Evolutionary conservation across 805 yeast genomes (phyloP), one percentile per base, ranked within the genome.

Genomic region (Wickerhamomyces chaumierensis): DNA sequence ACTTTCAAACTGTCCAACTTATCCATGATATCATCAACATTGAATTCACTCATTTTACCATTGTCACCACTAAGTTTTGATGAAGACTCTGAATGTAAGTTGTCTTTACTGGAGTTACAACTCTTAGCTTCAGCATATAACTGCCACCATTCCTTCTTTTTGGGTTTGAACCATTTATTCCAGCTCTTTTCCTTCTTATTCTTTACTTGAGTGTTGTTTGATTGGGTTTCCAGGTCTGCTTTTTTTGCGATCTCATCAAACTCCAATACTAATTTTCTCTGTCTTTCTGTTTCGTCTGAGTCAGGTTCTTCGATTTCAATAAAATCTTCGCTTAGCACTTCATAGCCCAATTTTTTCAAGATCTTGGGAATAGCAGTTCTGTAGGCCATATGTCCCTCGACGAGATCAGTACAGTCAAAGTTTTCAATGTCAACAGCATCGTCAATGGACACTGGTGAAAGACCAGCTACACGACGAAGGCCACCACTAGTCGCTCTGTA

Each of bases 401-500:
- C 95, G 38, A 68, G 51, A 16, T 78, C 86, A 0, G 97, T 83
- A 52, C 94, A 85, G 53, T 92, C 94, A 45, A 81, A 69, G 57
- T 90, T 90, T 46, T 87, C 95, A 23, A 92, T 66, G 0, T 80
- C 83, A 18, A 71, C 67, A 17, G 75, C 62, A 35, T 60, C 65
- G 39, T 75, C 79, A 7, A 21, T 21, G 6, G 23, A 7, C 29
- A 90, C 71, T 4, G 88, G 80, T 0, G 95, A 78, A 21, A 92
- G 66, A 0, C 98, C 98, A 5, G 90, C 87, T 34, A 92, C 92
- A n/a, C 85, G 72, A 51, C 82, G 80, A 34, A 92, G 66, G 0
- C 97, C 97, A 42, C 97, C 96, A 42, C 92, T 77, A 1, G 97
- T 87, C 2, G 97, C 98, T 47, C 98, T 70, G 62, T 90, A 92